A percentile compares a stretch with the other conserved stretches of the same genome.
Conservation (phyloP, 129 eudicot species). For the Ambrosia trifida region DNA sequence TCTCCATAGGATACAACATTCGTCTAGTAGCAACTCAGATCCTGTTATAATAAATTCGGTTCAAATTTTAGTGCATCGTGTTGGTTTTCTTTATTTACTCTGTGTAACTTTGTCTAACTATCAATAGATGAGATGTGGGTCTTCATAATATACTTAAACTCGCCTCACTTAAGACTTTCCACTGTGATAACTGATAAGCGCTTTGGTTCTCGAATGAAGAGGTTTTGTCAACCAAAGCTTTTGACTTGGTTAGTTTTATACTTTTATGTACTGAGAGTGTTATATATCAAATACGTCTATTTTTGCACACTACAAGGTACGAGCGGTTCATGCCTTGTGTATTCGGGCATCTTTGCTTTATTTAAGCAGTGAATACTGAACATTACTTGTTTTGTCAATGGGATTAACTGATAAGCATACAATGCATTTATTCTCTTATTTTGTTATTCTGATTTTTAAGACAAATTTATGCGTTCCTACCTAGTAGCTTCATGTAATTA, state of each 20-base stretch:
- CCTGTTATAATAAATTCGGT: no score
- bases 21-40: no score
- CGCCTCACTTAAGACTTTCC: no score
- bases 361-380: slow-evolving; percentile 23
- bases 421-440: slow-evolving; percentile 16
- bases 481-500: neutral
- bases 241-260: slow-evolving; percentile 30
- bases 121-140: no score
- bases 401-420: slow-evolving; percentile 26
- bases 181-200: slow-evolving; percentile 44
- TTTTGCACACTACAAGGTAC: neutral
- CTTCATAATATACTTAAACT: no score
- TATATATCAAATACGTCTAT: slow-evolving; percentile 20
- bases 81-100: no score
- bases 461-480: neutral
- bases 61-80: no score
- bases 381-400: slow-evolving; percentile 23
- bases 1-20: no score
- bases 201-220: slow-evolving; percentile 20
- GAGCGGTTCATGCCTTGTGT: slow-evolving; percentile 10
- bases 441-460: neutral
- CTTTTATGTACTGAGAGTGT: slow-evolving; percentile 30
- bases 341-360: slow-evolving; percentile 27
- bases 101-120: no score
- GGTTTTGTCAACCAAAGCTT: slow-evolving; percentile 26